These are phyloP conservation scores for Cystobasidium tubakii DNA, from an alignment of 768 basidiomycete species.

Conservation along the genomic window DNA sequence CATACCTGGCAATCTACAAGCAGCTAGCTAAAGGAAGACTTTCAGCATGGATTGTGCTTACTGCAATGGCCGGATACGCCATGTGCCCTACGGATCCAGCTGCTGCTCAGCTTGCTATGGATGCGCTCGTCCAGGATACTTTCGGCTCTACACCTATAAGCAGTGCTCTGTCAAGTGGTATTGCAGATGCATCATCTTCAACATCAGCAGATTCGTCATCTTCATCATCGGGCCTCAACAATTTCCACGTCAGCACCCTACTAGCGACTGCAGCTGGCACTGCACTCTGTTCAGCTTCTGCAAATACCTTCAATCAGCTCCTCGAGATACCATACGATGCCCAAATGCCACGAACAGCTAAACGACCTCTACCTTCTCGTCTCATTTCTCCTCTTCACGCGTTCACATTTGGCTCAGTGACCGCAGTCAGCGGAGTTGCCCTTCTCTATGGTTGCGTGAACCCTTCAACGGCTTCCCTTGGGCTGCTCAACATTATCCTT, in stretches of 20 bases:
- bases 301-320: conserved; percentile 89
- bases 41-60: conserved; percentile 74
- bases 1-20: conserved; percentile 62
- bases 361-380: conserved; percentile 74
- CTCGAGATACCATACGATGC: conserved; percentile 94
- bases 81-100: conserved; percentile 80
- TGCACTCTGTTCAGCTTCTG: conserved; percentile 80
- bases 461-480: conserved; percentile 75
- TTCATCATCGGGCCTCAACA: conserved; percentile 28
- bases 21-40: conserved; percentile 81
- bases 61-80: conserved; percentile 86
- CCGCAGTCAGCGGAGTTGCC: conserved; percentile 71
- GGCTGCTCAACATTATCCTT: conserved; percentile 72
- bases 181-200: conserved; percentile 1
- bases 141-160: conserved; percentile 21
- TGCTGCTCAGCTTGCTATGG: conserved; percentile 40
- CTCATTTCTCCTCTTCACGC: conserved; percentile 83
- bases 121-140: conserved; percentile 43
- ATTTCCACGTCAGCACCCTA: conserved; percentile 61
- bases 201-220: neutral
- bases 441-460: conserved; percentile 77
- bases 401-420: conserved; percentile 65
- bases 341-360: conserved; percentile 87
- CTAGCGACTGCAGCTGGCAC: conserved; percentile 84
- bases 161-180: conserved; percentile 6